phyloP scores from a whole-genome alignment of 2,329 filamentous ascomycete genomes.

The Raffaelea ambrosiae region DNA sequence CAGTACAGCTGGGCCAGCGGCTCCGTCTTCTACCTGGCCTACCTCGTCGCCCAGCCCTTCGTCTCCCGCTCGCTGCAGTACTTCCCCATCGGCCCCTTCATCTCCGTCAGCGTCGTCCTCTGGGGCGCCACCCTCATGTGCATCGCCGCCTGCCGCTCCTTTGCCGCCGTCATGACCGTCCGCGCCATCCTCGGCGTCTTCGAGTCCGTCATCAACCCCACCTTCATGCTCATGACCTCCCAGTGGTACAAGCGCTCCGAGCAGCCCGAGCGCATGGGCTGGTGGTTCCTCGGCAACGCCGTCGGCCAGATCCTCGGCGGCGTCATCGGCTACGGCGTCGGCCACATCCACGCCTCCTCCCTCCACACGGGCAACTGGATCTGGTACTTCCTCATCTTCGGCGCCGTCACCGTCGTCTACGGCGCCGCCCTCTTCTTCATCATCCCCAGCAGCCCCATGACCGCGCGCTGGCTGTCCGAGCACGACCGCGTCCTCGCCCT shows the following conservation, averaged over 20 bases:
- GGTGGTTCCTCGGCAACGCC: conserved; percentile 27
- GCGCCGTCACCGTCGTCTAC: conserved; percentile 23
- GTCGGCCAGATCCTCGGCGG: conserved; percentile 31
- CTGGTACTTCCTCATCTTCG: conserved; percentile 25
- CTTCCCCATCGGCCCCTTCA: conserved; percentile 25
- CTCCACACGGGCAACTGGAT: conserved; percentile 9
- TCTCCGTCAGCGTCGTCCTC: conserved; percentile 17
- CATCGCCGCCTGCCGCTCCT: conserved; percentile 19
- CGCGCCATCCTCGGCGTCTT: conserved; percentile 21
- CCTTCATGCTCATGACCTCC: conserved; percentile 21
- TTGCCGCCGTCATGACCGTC: conserved; percentile 17
- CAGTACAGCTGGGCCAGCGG: conserved; percentile 8
- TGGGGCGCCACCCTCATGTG: conserved; percentile 21
- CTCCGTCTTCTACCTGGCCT: conserved; percentile 8
- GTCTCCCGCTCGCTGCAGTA: conserved; percentile 21
- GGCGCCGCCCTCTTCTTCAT: conserved; percentile 13
- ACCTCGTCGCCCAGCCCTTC: conserved; percentile 3
- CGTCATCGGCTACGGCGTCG: conserved; percentile 20
- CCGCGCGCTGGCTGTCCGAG: conserved; percentile 13
- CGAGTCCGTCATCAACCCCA: conserved; percentile 21
- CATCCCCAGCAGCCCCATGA: conserved; percentile 17
- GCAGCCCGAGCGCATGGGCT: conserved; percentile 5
- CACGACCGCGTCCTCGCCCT: conserved; percentile 21
- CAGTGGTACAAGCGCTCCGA: conserved; percentile 20
- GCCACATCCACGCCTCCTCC: conserved; percentile 19